Percentiles rank a stretch among this genome's conserved stretches.
Evolutionary conservation across 2,329 filamentous ascomycete species (phyloP).

Genomic region (Saccharata proteae): DNA sequence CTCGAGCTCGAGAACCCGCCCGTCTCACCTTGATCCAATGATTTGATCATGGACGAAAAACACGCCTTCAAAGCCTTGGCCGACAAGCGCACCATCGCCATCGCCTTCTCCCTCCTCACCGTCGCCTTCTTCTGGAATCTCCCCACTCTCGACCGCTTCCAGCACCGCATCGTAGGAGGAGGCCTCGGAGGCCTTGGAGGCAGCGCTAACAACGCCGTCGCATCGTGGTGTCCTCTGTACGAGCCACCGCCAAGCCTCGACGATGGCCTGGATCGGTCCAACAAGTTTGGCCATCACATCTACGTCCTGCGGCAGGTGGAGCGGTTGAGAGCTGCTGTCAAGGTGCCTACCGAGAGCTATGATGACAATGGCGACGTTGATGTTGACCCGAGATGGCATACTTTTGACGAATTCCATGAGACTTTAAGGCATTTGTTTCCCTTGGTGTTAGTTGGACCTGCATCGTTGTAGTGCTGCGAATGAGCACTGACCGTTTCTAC

Average conservation of each 20-base stretch:
- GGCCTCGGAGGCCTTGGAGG: too few relatives aligned
- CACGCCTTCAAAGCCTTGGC: too few relatives aligned
- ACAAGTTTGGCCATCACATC: slow-evolving; percentile 3
- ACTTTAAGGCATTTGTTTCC: slow-evolving; percentile 42
- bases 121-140: slow-evolving; percentile 7
- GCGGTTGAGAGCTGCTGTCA: slow-evolving; percentile 35
- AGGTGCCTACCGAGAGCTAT: slow-evolving; percentile 43
- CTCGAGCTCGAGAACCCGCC: too few relatives aligned
- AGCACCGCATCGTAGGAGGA: slow-evolving; percentile 6
- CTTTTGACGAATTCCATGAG: slow-evolving; percentile 42
- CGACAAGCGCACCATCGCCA: slow-evolving; percentile 2
- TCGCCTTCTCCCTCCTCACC: slow-evolving; percentile 1
- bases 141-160: slow-evolving; percentile 1
- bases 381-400: slow-evolving; percentile 46
- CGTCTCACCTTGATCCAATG: too few relatives aligned
- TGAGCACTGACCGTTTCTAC: background rate
- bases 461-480: background rate
- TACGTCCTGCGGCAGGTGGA: slow-evolving; percentile 12
- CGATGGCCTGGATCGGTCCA: slow-evolving; percentile 6
- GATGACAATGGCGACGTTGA: slow-evolving; percentile 44
- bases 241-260: background rate
- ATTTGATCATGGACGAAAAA: too few relatives aligned
- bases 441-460: slow-evolving; percentile 18
- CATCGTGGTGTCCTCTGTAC: slow-evolving; percentile 7
- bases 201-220: slow-evolving; percentile 2